phyloP scores from a whole-genome alignment of 495 filamentous ascomycete species.

The Tuber microsphaerosporum region DNA sequence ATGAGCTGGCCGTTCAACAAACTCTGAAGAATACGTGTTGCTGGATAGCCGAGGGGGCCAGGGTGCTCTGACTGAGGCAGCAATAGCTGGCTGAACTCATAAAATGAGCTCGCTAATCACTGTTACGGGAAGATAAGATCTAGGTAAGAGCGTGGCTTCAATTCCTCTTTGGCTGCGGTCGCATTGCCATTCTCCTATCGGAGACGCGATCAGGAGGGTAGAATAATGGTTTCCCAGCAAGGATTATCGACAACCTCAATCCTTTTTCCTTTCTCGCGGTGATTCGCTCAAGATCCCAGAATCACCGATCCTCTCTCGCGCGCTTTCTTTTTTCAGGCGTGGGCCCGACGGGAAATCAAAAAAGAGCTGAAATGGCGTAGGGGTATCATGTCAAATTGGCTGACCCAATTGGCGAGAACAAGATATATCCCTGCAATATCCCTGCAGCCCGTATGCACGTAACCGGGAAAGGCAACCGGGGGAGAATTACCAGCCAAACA shows the following conservation, averaged over 20 bases:
- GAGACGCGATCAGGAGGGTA: background rate
- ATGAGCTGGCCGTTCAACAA: background rate
- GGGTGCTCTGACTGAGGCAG: background rate
- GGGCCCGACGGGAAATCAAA: background rate
- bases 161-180: background rate
- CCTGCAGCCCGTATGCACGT: background rate
- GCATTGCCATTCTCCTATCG: background rate
- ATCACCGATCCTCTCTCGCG: background rate
- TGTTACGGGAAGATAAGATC: background rate
- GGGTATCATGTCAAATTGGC: background rate
- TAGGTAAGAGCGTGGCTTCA: background rate
- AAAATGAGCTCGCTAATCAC: background rate
- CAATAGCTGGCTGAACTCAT: background rate
- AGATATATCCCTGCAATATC: background rate
- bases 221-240: background rate
- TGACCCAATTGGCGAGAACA: background rate
- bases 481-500: constrained; percentile 7
- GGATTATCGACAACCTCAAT: background rate
- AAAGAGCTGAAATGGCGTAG: background rate
- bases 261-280: background rate
- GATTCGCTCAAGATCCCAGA: background rate
- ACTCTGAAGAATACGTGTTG: background rate
- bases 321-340: background rate
- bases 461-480: background rate
- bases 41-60: background rate